Conservation (phyloP, 495 filamentous ascomycete genomes). For the Xylaria scruposa region DNA sequence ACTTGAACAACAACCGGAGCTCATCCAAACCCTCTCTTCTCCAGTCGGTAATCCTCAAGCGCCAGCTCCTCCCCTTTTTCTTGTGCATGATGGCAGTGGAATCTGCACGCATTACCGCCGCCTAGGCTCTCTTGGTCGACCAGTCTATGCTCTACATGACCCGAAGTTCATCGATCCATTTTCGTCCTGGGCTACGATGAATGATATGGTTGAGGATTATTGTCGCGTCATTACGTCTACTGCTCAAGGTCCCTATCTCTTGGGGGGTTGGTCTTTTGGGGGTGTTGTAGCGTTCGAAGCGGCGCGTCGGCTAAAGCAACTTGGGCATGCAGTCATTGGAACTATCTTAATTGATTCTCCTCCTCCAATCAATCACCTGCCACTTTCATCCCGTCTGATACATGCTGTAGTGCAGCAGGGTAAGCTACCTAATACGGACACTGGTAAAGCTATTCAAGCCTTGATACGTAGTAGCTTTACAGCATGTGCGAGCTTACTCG, state of each 20-base stretch:
- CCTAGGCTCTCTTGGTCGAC: constrained; percentile 9
- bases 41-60: background rate
- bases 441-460: constrained; percentile 10
- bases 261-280: constrained; percentile 73
- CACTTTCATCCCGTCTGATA: constrained; percentile 24
- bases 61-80: background rate
- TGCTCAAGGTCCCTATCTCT: constrained; percentile 55
- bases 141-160: constrained; percentile 24
- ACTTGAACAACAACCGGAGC: background rate
- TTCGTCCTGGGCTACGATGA: constrained; percentile 15
- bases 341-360: constrained; percentile 23
- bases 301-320: constrained; percentile 60
- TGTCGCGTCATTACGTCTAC: constrained; percentile 12
- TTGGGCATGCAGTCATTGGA: constrained; percentile 56
- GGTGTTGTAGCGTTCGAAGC: constrained; percentile 77
- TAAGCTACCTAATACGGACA: constrained; percentile 9
- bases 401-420: constrained; percentile 19
- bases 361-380: constrained; percentile 22
- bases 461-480: constrained; percentile 20
- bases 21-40: background rate
- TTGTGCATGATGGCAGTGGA: constrained; percentile 24
- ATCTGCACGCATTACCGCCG: constrained; percentile 24
- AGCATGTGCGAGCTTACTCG: background rate
- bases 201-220: constrained; percentile 20
- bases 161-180: constrained; percentile 23